Evolutionary conservation across 768 basidiomycete genomes (phyloP), one percentile per base, ranked within the genome.

Genomic region (Termitomyces sp.): DNA sequence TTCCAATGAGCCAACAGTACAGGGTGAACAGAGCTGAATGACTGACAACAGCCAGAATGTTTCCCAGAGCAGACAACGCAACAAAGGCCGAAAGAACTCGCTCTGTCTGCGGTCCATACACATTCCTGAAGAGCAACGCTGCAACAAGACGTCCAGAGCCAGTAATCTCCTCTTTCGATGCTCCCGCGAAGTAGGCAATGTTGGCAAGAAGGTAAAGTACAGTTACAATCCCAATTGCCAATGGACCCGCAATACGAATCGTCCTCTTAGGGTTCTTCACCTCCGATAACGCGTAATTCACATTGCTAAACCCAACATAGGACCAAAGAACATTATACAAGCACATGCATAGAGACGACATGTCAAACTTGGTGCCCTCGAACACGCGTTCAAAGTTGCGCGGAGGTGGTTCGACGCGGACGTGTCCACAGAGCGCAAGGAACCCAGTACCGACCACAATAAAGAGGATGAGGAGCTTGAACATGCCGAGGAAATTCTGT

Each of bases 201-300:
- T 88, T 88, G 47, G 81, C 80, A 6, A 81, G 73, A 24, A 88
- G 26, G 63, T 89, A 90, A 6, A 84, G 71, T 0, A 80, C 65
- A 0, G 84, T 74, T 18, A 86, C 81, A 13, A 77, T 70, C 6
- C 66, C 58, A 56, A 90, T 77, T 0, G 85, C 86, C 1, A 85
- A 68, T 5, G 88, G 85, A 3, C 81, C 85, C 0, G 87, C 87
- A n/a, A 78, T 74, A 57, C 79, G 80, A 63, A 91, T 73, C 0
- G 86, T 88, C 22, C 80, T 76, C 6, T 79, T 70, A 0, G 88
- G 88, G 58, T 88, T 75, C 47, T 77, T 77, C 10, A 87, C 76
- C 58, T 90, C 87, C 1, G 80, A 79, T 13, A 88, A 73, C 0
- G 82, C 84, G 62, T 88, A 88, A 65, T 88, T 88, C 32, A 80